Evolutionary conservation across 2,329 filamentous ascomycete genomes (phyloP), one percentile per base, ranked within the genome.

Genomic region (Alternaria atra): DNA sequence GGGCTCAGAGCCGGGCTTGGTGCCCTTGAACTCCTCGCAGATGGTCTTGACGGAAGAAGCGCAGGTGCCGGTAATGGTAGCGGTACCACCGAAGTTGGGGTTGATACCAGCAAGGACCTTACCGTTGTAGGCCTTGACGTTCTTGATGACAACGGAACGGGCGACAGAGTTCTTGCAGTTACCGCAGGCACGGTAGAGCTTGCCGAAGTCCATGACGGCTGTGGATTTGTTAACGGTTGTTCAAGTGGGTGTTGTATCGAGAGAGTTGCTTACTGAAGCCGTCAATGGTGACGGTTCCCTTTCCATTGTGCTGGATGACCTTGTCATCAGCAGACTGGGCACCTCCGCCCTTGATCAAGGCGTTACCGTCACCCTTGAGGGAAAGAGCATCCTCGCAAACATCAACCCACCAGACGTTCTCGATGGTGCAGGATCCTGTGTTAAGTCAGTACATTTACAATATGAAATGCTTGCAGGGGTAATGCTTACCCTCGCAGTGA

Each of bases 51-150:
- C 71, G 59, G 52, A 64, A 15, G 68, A 60, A 57, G 71, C 69
- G 61, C 75, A 75, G 48, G 70, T 73, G 55, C 55, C 50, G 63
- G 71, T 78, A 66, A 82, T 82, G 4, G 81, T 82, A 65, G 84
- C 82, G 35, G 81, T 83, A 66, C 83, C 58, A 13, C 82, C 83
- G 64, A 82, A 85, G 80, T 85, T 86, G 59, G 77, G 78, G 78
- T 85, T 85, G 73, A 85, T 84, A 48, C 83, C 82, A 63, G 78
- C 81, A 32, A 83, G 77, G 52, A 77, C 70, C 60, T 83, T 83
- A 57, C 77, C 73, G 48, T 75, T 72, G 61, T 80, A 79, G 60
- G 81, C 81, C 43, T 77, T 77, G 60, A 82, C 75, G 67, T 80
- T 80, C 69, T 81, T 74, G 57, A 85, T 77, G 59, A 82, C 74